phyloP scores from a whole-genome alignment of 495 filamentous ascomycete genomes.

The Penicillium arizonense region DNA sequence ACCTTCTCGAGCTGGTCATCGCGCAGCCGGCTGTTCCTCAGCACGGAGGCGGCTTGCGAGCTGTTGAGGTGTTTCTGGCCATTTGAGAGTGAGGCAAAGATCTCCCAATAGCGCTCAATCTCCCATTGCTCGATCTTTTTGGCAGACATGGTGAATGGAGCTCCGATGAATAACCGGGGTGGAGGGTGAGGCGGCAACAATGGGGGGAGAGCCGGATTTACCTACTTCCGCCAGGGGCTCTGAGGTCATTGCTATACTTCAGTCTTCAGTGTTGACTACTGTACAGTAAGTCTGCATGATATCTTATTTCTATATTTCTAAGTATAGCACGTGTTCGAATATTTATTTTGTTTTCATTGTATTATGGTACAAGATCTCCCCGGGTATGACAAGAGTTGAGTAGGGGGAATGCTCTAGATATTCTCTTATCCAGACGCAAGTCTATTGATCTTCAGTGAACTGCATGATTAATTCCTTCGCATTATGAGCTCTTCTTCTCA shows the following conservation, averaged over 20 bases:
- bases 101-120: conserved; percentile 98
- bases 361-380: not conserved
- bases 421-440: not conserved
- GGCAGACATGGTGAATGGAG: conserved; percentile 57
- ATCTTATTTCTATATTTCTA: not conserved
- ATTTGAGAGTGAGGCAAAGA: conserved; percentile 79
- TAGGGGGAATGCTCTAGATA: not conserved
- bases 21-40: conserved; percentile 90
- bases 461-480: not conserved
- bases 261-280: not conserved
- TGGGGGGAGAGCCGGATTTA: conserved; percentile 11
- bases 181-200: conserved; percentile 16
- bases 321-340: not conserved
- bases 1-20: conserved; percentile 95
- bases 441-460: too few relatives aligned
- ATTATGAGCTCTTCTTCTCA: conserved; percentile 29
- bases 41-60: conserved; percentile 86
- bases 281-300: not conserved
- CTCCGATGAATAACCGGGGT: conserved; percentile 5
- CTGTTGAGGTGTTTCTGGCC: conserved; percentile 84
- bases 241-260: conserved; percentile 14
- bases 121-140: conserved; percentile 92
- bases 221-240: conserved; percentile 18
- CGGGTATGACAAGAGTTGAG: not conserved
- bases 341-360: not conserved